Evolutionary conservation across 2,329 filamentous ascomycete species (phyloP), one percentile per base, ranked within the genome.

Genomic region (Monilinia laxa): DNA sequence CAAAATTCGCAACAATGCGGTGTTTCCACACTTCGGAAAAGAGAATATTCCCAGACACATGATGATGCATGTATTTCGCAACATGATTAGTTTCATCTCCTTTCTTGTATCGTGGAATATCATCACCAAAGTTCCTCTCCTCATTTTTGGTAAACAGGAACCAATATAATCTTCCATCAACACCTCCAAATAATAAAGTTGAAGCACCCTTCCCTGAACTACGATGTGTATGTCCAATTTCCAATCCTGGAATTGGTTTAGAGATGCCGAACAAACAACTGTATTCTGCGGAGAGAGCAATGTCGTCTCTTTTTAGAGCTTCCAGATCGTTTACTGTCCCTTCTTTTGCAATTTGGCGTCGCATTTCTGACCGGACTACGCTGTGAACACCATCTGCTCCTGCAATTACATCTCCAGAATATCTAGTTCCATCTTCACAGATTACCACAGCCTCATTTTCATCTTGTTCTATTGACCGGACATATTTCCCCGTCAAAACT

Each of bases 341-440:
- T 72, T 63, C 60, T 28, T 74, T 64, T 0, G 71, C 67, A 18
- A 68, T 68, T 35, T 72, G 66, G 7, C 72, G 67, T 63, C 71
- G 68, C 72, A 79, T 76, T 65, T 78, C 75, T 4, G 68, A 55
- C 7, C 80, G 71, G 1, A 69, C 68, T 4, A 47, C 53, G 25
- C 71, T 72, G 62, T 73, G 72, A 40, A 74, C 68, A 0, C 72
- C 72, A 71, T 75, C 73, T 35, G 72, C 72, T n/a, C 72, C 72
- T 51, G 73, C 66, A n/a, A 74, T 68, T 10, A 73, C 25, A 65
- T 73, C 69, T 2, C 71, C 72, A 11, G 42, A 47, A 65, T 68
- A 73, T 18, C 57, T 56, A 3, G 62, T 63, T 6, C 71, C 72
- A 67, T 75, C 72, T n/a, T 68, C 40, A 55, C 71, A 74, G 4